phyloP scores from a whole-genome alignment of 371 early-diverging fungal genomes.

The Actinomortierella ambigua region DNA sequence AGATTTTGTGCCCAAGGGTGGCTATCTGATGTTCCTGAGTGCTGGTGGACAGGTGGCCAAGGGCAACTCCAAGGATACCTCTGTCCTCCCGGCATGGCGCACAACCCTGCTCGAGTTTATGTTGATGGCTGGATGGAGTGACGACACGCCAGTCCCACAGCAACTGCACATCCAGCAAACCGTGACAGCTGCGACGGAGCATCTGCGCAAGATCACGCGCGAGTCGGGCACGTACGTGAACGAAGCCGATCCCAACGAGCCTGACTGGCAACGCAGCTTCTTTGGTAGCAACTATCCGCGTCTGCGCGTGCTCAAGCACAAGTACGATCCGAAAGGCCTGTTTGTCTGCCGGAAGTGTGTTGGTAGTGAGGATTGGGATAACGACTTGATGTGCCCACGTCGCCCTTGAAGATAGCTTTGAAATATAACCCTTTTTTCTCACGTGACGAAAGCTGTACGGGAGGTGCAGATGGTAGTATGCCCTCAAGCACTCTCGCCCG shows the following conservation, averaged over 20 bases:
- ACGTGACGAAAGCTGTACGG: too few species aligned
- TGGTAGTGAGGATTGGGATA: constrained; percentile 14
- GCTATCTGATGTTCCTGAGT: neutral
- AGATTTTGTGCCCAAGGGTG: neutral
- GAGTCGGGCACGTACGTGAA: constrained; percentile 41
- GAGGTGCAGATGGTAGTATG: too few species aligned
- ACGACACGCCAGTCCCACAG: constrained; percentile 10
- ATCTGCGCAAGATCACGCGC: constrained; percentile 12
- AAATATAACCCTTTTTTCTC: too few species aligned
- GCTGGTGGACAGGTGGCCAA: constrained; percentile 4
- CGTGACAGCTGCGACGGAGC: neutral
- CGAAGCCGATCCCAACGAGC: constrained; percentile 44
- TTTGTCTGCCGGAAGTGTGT: constrained; percentile 25
- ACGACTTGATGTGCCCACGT: constrained; percentile 7
- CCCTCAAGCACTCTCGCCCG: too few species aligned
- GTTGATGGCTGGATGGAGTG: constrained; percentile 13
- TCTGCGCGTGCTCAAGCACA: constrained; percentile 45
- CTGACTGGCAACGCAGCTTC: constrained; percentile 46
- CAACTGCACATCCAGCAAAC: neutral
- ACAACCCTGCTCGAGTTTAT: constrained; percentile 29
- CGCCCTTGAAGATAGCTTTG: too few species aligned
- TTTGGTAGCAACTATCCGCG: constrained; percentile 50
- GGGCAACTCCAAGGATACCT: constrained; percentile 7
- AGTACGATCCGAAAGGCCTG: constrained; percentile 47
- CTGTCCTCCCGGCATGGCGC: constrained; percentile 37